phyloP scores from a whole-genome alignment of 257 asterid genomes.

The Coffea eugenioides region DNA sequence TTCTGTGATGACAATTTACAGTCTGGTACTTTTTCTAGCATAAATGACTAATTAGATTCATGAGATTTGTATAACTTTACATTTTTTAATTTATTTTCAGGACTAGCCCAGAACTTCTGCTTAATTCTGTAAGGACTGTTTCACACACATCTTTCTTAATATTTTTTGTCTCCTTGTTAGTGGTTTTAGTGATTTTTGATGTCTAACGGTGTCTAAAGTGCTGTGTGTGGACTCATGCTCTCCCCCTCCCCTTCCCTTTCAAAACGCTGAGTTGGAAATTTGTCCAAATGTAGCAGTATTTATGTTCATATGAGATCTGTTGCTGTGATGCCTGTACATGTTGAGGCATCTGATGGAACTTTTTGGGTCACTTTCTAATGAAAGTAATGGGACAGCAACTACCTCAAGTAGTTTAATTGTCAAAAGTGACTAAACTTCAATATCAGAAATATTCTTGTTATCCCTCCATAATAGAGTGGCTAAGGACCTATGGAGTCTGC shows the following conservation, averaged over 20 bases:
- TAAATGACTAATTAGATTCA: no score
- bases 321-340: background rate
- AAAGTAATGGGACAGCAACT: background rate
- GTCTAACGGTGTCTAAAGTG: no score
- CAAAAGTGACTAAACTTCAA: background rate
- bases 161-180: background rate
- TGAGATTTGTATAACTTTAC: no score
- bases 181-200: no score
- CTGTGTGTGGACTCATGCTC: no score
- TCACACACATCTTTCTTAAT: background rate
- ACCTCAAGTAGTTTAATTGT: background rate
- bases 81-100: no score
- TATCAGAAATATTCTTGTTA: background rate
- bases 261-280: background rate
- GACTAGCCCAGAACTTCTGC: no score
- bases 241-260: no score
- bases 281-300: background rate
- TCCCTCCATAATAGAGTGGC: background rate
- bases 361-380: background rate
- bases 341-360: background rate
- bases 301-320: background rate
- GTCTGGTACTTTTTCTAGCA: no score
- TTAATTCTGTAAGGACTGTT: conserved; percentile 28
- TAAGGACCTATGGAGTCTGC: background rate
- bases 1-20: no score